Evolutionary conservation across 2,329 filamentous ascomycete species (phyloP), one percentile per base, ranked within the genome.

Genomic region (Hypoxylon sp.): DNA sequence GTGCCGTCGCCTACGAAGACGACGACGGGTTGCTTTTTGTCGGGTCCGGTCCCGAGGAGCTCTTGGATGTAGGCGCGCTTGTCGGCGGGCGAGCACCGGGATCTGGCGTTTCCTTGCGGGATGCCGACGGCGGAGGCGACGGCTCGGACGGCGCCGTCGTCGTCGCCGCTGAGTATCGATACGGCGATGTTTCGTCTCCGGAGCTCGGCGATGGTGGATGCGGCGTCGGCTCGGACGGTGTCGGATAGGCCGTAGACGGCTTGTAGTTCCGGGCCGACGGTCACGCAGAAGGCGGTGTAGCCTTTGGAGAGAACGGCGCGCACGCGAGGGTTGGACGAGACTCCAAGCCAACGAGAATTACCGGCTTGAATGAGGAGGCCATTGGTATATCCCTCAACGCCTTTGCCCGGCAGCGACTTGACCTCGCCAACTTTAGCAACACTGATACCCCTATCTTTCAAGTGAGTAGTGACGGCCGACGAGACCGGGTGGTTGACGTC

Each of bases 1-100:
- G 90, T 93, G 1, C 92, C 92, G 69, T 94, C 91, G 32, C 91
- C 91, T 52, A 86, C 84, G 75, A 94, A 94, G 5, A 93, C 75
- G 17, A 92, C 84, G 1, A 83, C 75, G 0, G 77, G 68, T 0
- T 59, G 34, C 44, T 65, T 26, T 24, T 54, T 47, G 8, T 41
- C 32, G 8, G 15, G n/a, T 3, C 34, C 46, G 13, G 48, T 20
- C 8, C 6, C 19, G 6, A 79, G 74, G 4, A 85, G 76, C 0
- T 49, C 44, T 17, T 78, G 71, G 52, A 85, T 76, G 63, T 85
- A 84, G 0, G 65, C 74, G 22, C 78, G 75, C 69, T 86, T 86
- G 59, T 83, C 80, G 1, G 73, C 74, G 0, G 83, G 84, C 0
- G 76, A 77, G 70, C 78, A 80, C 10, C 79, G 77, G 15, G 84